phyloP scores from a whole-genome alignment of 495 filamentous ascomycete genomes.

The Pseudotulostoma volvatum region DNA sequence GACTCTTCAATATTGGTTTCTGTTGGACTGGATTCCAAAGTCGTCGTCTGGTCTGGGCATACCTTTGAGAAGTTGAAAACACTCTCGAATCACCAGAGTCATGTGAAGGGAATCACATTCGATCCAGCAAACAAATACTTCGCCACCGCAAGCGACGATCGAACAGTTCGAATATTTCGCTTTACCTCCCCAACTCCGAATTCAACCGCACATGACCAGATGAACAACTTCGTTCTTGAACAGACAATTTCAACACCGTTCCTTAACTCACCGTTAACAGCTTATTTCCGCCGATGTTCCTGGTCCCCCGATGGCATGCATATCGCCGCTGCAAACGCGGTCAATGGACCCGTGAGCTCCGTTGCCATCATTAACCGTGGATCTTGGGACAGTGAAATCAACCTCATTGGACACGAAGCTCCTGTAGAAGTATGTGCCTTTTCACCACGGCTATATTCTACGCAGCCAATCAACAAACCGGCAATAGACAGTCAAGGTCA shows the following conservation, averaged over 20 bases:
- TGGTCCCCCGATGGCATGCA: constrained; percentile 97
- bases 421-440: constrained; percentile 96
- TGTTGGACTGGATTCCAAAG: constrained; percentile 91
- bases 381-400: constrained; percentile 91
- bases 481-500: constrained; percentile 23
- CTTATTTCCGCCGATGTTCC: constrained; percentile 90
- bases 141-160: constrained; percentile 91
- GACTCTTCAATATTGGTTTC: constrained; percentile 93
- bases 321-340: constrained; percentile 91
- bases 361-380: constrained; percentile 90
- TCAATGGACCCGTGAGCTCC: constrained; percentile 92
- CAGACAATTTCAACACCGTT: constrained; percentile 75
- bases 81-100: constrained; percentile 77
- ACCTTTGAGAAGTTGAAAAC: constrained; percentile 97
- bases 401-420: constrained; percentile 90
- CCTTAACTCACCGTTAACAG: constrained; percentile 73
- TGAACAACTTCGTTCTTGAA: constrained; percentile 88
- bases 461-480: constrained; percentile 38
- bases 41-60: constrained; percentile 93
- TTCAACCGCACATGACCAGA: constrained; percentile 80
- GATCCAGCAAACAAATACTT: constrained; percentile 99
- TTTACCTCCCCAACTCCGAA: constrained; percentile 87
- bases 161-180: constrained; percentile 89
- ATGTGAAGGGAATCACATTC: constrained; percentile 97
- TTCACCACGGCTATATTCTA: constrained; percentile 79